Base-by-base conservation (phyloP, 768 basidiomycete species). In the Mycena chlorophos region DNA sequence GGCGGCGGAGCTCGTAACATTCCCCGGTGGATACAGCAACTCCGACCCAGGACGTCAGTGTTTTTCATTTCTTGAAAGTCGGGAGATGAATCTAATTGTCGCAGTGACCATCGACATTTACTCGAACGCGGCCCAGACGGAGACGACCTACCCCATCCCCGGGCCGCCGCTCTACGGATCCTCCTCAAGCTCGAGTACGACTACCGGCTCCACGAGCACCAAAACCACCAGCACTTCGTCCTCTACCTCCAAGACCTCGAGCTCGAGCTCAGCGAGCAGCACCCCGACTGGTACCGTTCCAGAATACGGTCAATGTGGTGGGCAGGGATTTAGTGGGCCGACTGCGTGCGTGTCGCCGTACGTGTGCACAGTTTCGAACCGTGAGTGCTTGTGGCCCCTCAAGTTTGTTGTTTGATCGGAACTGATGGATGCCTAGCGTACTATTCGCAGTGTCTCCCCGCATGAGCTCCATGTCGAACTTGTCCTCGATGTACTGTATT, bases 101-200 rank as follows among this genome's bases (percentile, higher is more conserved):
- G 2, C 45, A 76, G 76, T 78, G 56, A 72, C 60, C 13, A 61
- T 75, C 60, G 68, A 79, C 61, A 64, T 79, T 37, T 78, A 79
- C 65, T 66, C 68, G 22, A 69, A 72, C 29, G 69, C 61, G 20
- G 73, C 75, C 2, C 65, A 73, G 56, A 74, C 74, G 1, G 46
- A 69, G 63, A 75, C 72, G n/a, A 74, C 68, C 25, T 79, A 79
- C 63, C 54, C 64, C 6, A 77, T 79, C 49, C 77, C 77, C 3
- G 75, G 77, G 22, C 77, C 78, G 19, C 72, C 77, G 39, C 74
- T 83, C 19, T 83, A 80, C 66, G 78, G 73, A 25, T 68, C 66
- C 20, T 51, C 69, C 13, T 69, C 69, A 14, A 67, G 30, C 52
- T 13, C 2, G 28, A 51, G 62, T 16, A 48, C 58, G 1, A 54